phyloP scores from a whole-genome alignment of 2,329 filamentous ascomycete species.

The Chalaropsis ovoidea region DNA sequence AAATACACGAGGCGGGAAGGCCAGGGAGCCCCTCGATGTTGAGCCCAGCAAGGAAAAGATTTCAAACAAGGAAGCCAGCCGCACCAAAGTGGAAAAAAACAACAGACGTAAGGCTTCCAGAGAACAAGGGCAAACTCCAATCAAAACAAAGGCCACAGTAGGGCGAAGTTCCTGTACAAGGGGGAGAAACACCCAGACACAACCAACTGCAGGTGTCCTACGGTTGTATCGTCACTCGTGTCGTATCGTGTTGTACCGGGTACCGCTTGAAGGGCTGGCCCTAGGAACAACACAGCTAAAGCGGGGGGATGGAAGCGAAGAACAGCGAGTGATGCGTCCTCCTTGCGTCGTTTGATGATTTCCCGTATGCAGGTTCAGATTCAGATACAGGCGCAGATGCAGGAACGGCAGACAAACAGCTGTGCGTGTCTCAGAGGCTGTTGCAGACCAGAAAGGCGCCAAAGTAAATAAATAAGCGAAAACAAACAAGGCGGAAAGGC shows the following conservation, averaged over 20 bases:
- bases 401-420: background rate
- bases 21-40: conserved; percentile 6
- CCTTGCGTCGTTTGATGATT: conserved; percentile 6
- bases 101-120: conserved; percentile 17
- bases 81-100: conserved; percentile 13
- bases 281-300: background rate
- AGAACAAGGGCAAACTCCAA: background rate
- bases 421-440: background rate
- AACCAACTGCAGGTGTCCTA: no score
- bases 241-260: background rate
- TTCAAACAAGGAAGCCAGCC: conserved; percentile 1
- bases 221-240: no score
- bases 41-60: conserved; percentile 4
- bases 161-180: no score
- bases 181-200: no score
- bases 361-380: conserved; percentile 15
- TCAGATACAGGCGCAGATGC: background rate
- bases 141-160: background rate
- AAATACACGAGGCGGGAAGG: conserved; percentile 9
- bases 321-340: background rate
- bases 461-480: background rate
- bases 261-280: background rate
- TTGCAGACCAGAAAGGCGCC: background rate
- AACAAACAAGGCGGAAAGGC: background rate
- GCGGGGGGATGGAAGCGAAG: background rate